These are phyloP conservation scores for Carex littledalei DNA, from an alignment of 176 grass and related monocot species.

Conservation along the genomic window DNA sequence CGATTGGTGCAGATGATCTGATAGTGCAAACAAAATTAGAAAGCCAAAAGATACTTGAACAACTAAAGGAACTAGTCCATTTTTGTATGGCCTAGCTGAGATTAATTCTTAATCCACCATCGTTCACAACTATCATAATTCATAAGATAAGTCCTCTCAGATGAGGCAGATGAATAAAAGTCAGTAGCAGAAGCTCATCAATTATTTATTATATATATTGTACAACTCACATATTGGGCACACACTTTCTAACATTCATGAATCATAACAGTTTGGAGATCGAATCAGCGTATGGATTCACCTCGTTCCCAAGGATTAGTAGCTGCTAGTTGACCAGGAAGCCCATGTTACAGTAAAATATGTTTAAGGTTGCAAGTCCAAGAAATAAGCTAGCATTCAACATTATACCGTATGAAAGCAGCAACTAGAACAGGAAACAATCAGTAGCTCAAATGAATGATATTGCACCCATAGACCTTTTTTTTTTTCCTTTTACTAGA, in stretches of 20 bases:
- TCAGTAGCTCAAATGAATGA: neutral
- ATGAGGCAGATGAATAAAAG: neutral
- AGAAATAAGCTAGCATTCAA: too few species aligned
- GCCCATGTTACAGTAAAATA: too few species aligned
- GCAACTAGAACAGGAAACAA: neutral
- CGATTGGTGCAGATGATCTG: neutral
- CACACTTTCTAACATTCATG: too few species aligned
- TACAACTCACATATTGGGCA: too few species aligned
- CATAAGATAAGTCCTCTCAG: neutral
- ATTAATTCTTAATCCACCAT: neutral
- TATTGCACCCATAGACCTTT: neutral
- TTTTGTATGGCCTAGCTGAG: neutral
- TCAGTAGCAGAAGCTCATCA: neutral
- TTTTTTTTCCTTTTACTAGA: neutral
- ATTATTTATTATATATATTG: too few species aligned
- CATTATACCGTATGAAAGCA: neutral
- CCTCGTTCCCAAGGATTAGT: too few species aligned
- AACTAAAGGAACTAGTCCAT: neutral
- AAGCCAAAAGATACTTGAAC: neutral
- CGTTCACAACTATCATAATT: neutral
- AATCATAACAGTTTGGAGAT: too few species aligned
- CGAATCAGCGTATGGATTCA: too few species aligned
- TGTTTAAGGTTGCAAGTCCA: too few species aligned
- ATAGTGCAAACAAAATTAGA: neutral
- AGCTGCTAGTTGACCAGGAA: too few species aligned